Conservation (phyloP, 1,139 yeast species). For the Chernovozyma sophiae-reginae region DNA sequence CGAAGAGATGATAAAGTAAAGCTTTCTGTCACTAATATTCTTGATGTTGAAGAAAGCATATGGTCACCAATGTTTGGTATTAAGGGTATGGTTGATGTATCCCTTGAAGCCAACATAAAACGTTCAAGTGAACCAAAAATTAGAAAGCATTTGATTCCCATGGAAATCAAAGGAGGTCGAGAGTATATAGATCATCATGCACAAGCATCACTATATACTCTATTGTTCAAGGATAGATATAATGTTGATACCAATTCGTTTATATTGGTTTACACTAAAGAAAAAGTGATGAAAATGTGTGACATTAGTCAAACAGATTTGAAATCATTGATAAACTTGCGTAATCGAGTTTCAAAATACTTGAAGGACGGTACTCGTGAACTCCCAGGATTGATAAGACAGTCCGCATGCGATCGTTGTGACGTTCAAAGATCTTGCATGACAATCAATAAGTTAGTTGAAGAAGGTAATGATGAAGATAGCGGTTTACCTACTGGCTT, state of each 20-base stretch:
- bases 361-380: conserved; percentile 46
- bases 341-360: conserved; percentile 66
- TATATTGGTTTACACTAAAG: conserved; percentile 70
- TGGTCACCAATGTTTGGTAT: conserved; percentile 91
- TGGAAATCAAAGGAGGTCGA: conserved; percentile 87
- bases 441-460: conserved; percentile 58
- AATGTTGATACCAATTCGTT: conserved; percentile 62
- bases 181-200: conserved; percentile 72
- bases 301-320: conserved; percentile 56
- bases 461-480: conserved; percentile 48
- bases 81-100: conserved; percentile 89
- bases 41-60: conserved; percentile 86
- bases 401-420: conserved; percentile 66
- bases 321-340: conserved; percentile 56
- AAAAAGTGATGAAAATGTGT: conserved; percentile 50
- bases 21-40: conserved; percentile 57
- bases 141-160: conserved; percentile 58
- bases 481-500: conserved; percentile 46
- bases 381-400: conserved; percentile 58
- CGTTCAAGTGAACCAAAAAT: conserved; percentile 7
- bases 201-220: conserved; percentile 81
- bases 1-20: conserved; percentile 29
- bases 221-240: conserved; percentile 76
- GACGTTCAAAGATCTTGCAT: conserved; percentile 61
- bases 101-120: conserved; percentile 56